Percentiles rank a stretch among this genome's conserved stretches.
Evolutionary conservation across 345 rosid genomes (phyloP).

Genomic region (Moringa oleifera): DNA sequence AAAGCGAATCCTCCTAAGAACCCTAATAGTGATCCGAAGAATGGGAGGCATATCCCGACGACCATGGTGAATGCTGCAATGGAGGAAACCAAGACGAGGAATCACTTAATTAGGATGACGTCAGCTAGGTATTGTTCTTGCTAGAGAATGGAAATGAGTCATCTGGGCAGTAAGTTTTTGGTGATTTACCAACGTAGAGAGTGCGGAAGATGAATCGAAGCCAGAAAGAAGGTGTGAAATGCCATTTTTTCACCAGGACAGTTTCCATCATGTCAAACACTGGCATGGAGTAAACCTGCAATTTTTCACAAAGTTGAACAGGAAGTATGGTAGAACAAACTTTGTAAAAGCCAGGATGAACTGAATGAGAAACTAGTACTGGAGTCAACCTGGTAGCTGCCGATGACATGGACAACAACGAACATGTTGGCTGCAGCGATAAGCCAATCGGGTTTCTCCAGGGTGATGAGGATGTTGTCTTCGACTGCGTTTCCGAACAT

Average conservation of each 20-base stretch:
- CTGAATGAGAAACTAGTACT: background rate
- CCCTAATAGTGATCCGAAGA: constrained; percentile 73
- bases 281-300: constrained; percentile 65
- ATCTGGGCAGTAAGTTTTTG: no score
- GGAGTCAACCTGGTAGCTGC: constrained; percentile 68
- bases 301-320: background rate
- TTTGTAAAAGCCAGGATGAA: background rate
- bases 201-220: constrained; percentile 65
- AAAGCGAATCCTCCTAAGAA: constrained; percentile 91
- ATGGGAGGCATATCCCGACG: constrained; percentile 55
- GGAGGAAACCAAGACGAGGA: background rate
- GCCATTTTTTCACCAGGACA: constrained; percentile 44
- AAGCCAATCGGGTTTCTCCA: constrained; percentile 66
- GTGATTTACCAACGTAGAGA: constrained; percentile 57
- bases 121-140: background rate
- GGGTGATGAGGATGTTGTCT: constrained; percentile 61
- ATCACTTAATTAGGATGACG: background rate
- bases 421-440: constrained; percentile 67
- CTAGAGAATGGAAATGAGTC: no score
- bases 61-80: constrained; percentile 67
- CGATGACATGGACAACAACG: constrained; percentile 76
- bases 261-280: constrained; percentile 90
- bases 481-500: constrained; percentile 52
- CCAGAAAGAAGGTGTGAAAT: constrained; percentile 37
- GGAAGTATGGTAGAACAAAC: background rate